Evolutionary conservation across 148 eudicot genomes (phyloP).

Genomic region (Camellia lanceoleosa): DNA sequence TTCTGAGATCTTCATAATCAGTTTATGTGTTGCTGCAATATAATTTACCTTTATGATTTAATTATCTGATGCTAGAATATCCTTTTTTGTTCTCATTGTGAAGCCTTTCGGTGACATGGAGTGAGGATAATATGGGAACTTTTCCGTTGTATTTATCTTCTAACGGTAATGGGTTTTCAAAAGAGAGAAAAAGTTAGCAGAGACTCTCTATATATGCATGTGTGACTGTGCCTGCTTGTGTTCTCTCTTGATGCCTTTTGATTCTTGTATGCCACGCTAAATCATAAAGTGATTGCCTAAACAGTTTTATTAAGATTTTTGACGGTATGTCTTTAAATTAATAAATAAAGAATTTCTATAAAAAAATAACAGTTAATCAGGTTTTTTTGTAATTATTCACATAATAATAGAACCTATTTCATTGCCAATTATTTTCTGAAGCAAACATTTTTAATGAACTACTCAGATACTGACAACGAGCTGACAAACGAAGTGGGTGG

Average conservation of each 20-base stretch:
- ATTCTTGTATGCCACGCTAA: not conserved
- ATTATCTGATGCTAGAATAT: not conserved
- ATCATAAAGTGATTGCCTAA: not conserved
- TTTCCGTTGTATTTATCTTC: not conserved
- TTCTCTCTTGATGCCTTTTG: not conserved
- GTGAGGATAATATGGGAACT: not conserved
- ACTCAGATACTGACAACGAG: slow-evolving; percentile 78
- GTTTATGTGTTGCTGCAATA: slow-evolving; percentile 2
- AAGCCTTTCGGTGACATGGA: not conserved
- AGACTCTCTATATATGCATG: not conserved
- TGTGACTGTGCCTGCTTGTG: not conserved
- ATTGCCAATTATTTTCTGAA: not conserved
- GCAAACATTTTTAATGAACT: not conserved
- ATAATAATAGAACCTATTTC: not conserved
- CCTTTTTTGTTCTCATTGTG: not conserved
- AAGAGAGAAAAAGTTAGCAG: not conserved
- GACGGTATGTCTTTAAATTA: too few species aligned
- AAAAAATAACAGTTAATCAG: not conserved
- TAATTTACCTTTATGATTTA: not conserved
- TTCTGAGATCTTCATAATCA: slow-evolving; percentile 4
- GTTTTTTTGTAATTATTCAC: not conserved
- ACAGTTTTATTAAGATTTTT: not conserved
- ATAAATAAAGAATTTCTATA: not conserved
- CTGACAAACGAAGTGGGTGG: slow-evolving; percentile 92
- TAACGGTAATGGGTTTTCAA: not conserved